phyloP scores from a whole-genome alignment of 441 rosid genomes.

The Euphorbia celastroides region DNA sequence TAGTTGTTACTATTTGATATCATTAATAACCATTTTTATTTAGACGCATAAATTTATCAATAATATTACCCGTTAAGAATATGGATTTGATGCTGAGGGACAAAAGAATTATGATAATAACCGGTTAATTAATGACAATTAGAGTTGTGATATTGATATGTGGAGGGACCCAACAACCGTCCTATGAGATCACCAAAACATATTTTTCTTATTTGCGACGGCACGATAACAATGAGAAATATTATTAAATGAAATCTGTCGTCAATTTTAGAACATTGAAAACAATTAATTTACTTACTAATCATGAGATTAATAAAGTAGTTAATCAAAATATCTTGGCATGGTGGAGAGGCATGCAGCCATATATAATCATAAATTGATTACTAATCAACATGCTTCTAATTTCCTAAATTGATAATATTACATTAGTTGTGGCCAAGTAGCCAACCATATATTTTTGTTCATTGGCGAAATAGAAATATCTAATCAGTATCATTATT shows the following conservation, averaged over 20 bases:
- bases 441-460: no score
- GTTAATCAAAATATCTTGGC: slow-evolving; percentile 12
- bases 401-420: no score
- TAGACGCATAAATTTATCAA: no score
- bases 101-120: no score
- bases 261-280: slow-evolving; percentile 2
- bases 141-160: slow-evolving; percentile 24
- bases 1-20: no score
- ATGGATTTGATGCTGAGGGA: no score
- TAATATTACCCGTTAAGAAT: no score
- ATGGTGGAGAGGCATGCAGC: slow-evolving; percentile 3
- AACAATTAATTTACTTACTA: background rate
- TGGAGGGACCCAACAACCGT: slow-evolving; percentile 32
- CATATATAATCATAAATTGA: background rate
- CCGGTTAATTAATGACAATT: slow-evolving; percentile 1
- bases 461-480: no score
- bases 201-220: slow-evolving; percentile 54
- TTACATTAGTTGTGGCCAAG: no score
- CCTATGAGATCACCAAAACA: slow-evolving; percentile 46
- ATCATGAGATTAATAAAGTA: background rate
- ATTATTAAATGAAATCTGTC: background rate
- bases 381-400: no score
- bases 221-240: slow-evolving; percentile 36
- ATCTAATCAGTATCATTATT: no score
- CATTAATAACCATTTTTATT: no score